Conservation (phyloP, 2,329 filamentous ascomycete species). For the Boeremia lycopersici region DNA sequence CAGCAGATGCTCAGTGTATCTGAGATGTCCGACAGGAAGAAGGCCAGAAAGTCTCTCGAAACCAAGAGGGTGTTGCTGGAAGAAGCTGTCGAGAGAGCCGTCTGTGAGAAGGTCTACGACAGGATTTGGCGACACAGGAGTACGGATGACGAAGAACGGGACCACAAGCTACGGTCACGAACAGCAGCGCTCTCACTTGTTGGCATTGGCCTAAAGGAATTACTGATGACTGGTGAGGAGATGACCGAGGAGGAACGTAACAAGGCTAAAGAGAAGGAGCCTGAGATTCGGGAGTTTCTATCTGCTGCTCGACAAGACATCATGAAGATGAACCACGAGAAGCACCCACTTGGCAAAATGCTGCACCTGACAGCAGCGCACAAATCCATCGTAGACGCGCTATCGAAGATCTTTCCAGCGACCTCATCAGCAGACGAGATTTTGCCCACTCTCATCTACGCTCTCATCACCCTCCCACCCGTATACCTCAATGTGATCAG, state of each 20-base stretch:
- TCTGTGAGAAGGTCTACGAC: conserved; percentile 82
- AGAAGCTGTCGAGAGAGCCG: conserved; percentile 85
- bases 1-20: conserved; percentile 91
- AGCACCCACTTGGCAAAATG: conserved; percentile 88
- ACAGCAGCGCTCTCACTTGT: conserved; percentile 90
- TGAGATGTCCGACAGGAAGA: conserved; percentile 81
- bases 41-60: conserved; percentile 77
- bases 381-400: conserved; percentile 90
- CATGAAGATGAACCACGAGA: conserved; percentile 81
- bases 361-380: conserved; percentile 87
- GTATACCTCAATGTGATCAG: conserved; percentile 89
- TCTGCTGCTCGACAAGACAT: conserved; percentile 71
- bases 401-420: conserved; percentile 69
- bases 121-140: conserved; percentile 89
- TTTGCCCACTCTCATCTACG: conserved; percentile 94
- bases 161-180: conserved; percentile 92
- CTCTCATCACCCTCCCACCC: conserved; percentile 86
- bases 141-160: conserved; percentile 91
- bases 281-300: conserved; percentile 75
- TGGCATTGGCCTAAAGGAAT: conserved; percentile 83
- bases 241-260: conserved; percentile 62
- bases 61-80: conserved; percentile 78
- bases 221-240: conserved; percentile 65
- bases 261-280: conserved; percentile 58
- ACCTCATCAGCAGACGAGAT: conserved; percentile 95